Base-by-base conservation (phyloP, 2,329 filamentous ascomycete species). In the Aciculosporium take region DNA sequence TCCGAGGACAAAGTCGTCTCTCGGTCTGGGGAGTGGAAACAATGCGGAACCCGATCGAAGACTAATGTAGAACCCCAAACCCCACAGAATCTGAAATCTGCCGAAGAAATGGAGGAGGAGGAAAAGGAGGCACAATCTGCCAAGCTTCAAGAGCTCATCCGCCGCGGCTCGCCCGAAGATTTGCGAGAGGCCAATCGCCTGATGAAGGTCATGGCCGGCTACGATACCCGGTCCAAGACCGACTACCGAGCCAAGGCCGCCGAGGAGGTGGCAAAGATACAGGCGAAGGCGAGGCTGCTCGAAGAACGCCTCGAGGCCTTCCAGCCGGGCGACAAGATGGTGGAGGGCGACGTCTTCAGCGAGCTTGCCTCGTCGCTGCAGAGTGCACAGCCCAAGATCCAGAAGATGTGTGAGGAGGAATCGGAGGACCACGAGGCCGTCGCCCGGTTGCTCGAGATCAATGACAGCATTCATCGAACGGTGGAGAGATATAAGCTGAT, bases 191-290 rank as follows among this genome's bases (percentile, higher is more conserved):
- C 91, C 41, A 98, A 96, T 58, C 81, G 86, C 52, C 71, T 98
- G 40, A 98, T 98, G 91, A 98, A 98, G 65, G 75, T 98, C 50
- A 96, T 98, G 91, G 91, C 91, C 40, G 91, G 91, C 47, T 98
- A 84, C 61, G 91, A 98, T 60, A 95, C 85, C 44, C 73, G 88
- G 51, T 83, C 86, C 59, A 96, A 96, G 66, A 95, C 91, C 1
- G 89, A 98, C 64, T 98, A 95, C 63, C 81, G 91, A 49, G 91
- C 91, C 48, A 98, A 98, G 64, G 91, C 91, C 1, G 91, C 91
- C 8, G 88, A 95, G 58, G 91, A 98, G 48, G 86, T 98, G 7
- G 74, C 77, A 50, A 94, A 86, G 65, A 88, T 98, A 44, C 91
- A 96, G 60, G 87, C 94, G 57, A 98, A 98, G 62, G 91, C 91